A percentile compares a stretch with the other conserved stretches of the same genome.
Conservation (phyloP, 2,329 filamentous ascomycete genomes). For the Xylaria sp. region DNA sequence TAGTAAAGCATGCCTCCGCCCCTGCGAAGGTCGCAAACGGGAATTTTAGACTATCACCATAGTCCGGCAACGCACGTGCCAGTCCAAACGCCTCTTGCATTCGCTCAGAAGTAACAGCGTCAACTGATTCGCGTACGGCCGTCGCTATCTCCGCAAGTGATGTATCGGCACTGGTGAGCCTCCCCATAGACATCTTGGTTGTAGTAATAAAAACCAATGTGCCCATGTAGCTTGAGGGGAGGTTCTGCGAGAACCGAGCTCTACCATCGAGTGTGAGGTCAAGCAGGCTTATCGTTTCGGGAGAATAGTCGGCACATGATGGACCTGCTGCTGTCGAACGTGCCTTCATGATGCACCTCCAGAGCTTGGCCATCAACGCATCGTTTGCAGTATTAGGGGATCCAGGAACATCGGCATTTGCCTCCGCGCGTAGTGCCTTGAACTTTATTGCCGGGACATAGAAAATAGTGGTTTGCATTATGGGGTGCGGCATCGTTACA, state of each 20-base stretch:
- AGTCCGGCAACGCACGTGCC: slow-evolving; percentile 17
- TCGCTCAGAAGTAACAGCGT: slow-evolving; percentile 17
- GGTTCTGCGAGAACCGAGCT: not conserved
- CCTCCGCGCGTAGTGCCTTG: slow-evolving; percentile 19
- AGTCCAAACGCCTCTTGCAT: slow-evolving; percentile 21
- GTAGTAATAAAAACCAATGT: slow-evolving; percentile 22
- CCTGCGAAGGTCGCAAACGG: slow-evolving; percentile 18
- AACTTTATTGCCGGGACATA: slow-evolving; percentile 18
- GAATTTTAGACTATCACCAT: slow-evolving; percentile 14
- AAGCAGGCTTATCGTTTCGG: slow-evolving; percentile 13
- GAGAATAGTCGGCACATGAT: slow-evolving; percentile 6
- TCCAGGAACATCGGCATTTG: not conserved
- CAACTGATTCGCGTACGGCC: slow-evolving; percentile 10
- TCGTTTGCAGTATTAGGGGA: slow-evolving; percentile 17
- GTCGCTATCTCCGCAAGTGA: slow-evolving; percentile 17
- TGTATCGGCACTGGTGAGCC: slow-evolving; percentile 13
- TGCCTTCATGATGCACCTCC: slow-evolving; percentile 22
- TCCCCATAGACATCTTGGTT: slow-evolving; percentile 14
- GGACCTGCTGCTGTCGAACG: slow-evolving; percentile 4
- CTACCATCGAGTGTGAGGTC: slow-evolving; percentile 22
- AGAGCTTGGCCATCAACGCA: slow-evolving; percentile 22
- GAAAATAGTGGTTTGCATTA: slow-evolving; percentile 23
- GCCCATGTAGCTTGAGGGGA: slow-evolving; percentile 19
- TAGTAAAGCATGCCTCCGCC: slow-evolving; percentile 22
- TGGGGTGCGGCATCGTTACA: not conserved